Conservation (phyloP, 1,139 yeast species). For the Suhomyces panamericanus region DNA sequence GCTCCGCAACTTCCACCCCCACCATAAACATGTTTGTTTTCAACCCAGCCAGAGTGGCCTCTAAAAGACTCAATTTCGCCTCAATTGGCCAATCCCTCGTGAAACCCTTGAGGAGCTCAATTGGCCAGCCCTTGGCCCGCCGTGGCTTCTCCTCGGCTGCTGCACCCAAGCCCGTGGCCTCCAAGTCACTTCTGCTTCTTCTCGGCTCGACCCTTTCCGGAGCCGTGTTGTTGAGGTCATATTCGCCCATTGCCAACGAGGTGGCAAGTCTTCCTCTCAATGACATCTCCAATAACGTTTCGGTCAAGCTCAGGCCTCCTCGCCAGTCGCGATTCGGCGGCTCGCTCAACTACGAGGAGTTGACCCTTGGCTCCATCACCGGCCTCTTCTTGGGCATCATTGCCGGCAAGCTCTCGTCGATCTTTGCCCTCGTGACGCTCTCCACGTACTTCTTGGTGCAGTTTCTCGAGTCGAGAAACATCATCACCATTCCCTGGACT, state of each 20-base stretch:
- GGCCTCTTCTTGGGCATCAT: constrained; percentile 65
- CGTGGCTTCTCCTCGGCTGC: constrained; percentile 4
- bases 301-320: constrained; percentile 1
- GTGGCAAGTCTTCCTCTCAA: constrained; percentile 8
- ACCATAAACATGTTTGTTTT: constrained; percentile 9
- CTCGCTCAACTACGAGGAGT: constrained; percentile 57
- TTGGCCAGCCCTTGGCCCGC: constrained; percentile 1
- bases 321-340: constrained; percentile 11
- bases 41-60: constrained; percentile 8
- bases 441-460: constrained; percentile 54
- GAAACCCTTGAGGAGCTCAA: background rate
- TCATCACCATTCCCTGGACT: constrained; percentile 53
- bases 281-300: constrained; percentile 7
- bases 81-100: constrained; percentile 1
- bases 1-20: constrained; percentile 3
- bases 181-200: constrained; percentile 9
- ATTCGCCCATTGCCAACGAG: constrained; percentile 11
- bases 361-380: constrained; percentile 66
- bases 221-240: constrained; percentile 4
- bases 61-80: constrained; percentile 1
- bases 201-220: constrained; percentile 9
- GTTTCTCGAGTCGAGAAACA: constrained; percentile 60
- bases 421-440: constrained; percentile 54
- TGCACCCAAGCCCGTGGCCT: background rate
- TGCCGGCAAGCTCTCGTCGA: constrained; percentile 63